These are phyloP conservation scores for Dittrichia graveolens DNA, from an alignment of 129 eudicot genomes.

Conservation along the genomic window DNA sequence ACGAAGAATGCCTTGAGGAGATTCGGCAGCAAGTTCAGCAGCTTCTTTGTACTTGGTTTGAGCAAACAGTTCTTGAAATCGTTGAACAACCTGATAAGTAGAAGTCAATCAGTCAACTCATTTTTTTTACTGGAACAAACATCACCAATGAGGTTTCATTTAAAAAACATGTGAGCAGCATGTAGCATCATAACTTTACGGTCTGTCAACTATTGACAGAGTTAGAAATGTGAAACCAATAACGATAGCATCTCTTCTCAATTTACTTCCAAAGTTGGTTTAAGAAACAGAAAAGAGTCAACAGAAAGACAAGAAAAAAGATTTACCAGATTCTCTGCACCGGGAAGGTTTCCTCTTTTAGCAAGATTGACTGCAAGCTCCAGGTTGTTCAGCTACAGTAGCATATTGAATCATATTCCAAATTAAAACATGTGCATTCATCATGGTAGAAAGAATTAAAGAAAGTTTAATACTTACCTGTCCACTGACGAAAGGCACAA, in stretches of 20 bases:
- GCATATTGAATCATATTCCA: not conserved
- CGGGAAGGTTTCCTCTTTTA: slow-evolving; percentile 96
- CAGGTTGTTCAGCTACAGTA: slow-evolving; percentile 78
- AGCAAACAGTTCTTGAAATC: slow-evolving; percentile 97
- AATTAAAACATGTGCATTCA: not conserved
- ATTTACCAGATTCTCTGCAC: slow-evolving; percentile 94
- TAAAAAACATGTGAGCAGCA: slow-evolving; percentile 15
- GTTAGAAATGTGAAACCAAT: not conserved
- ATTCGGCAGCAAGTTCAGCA: slow-evolving; percentile 99
- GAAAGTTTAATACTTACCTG: slow-evolving; percentile 53
- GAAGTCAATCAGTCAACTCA: slow-evolving; percentile 15
- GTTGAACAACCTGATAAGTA: slow-evolving; percentile 80
- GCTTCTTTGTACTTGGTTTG: slow-evolving; percentile 99
- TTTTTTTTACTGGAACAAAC: not conserved
- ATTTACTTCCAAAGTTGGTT: slow-evolving; percentile 3
- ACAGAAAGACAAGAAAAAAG: slow-evolving; percentile 1
- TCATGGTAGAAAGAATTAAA: not conserved
- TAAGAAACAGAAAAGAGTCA: not conserved
- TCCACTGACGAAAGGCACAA: slow-evolving; percentile 90
- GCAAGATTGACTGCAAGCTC: slow-evolving; percentile 99
- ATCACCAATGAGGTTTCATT: not conserved
- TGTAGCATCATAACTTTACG: not conserved
- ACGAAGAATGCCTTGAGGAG: slow-evolving; percentile 97
- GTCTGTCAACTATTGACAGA: slow-evolving; percentile 15
- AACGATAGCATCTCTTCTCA: not conserved